Evolutionary conservation across 2,329 filamentous ascomycete genomes (phyloP), one percentile per base, ranked within the genome.

Genomic region (Dissoconium aciculare): DNA sequence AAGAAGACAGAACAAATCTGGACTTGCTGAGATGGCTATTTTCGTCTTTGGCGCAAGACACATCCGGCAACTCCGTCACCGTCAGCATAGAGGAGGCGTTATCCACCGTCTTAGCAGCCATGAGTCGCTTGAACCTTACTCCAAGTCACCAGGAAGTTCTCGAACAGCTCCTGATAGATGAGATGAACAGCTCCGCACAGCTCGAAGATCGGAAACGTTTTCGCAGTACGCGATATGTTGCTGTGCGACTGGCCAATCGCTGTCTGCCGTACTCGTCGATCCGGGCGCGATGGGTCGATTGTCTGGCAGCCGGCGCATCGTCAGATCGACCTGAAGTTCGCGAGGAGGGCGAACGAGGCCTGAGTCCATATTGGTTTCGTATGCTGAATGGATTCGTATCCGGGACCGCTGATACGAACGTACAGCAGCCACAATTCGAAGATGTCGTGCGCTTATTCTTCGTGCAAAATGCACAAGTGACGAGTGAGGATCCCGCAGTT

Each of bases 1-100:
- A 66, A 37, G 31, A 36, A 5, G 44, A 52, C 8, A 40, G 41
- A 17, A 52, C 60, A 2, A 54, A 62, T 9, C 66, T 64, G 46
- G 71, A 63, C 39, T 60, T 71, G 29, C 71, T 71, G 42, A 70
- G 68, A 30, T 95, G 83, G 78, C 65, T 95, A 0, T 91, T 95
- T 47, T 69, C 69, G 15, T 87, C 85, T 1, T 62, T 95, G 3
- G 75, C 77, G 8, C 76, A 84, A 41, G 87, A 95, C 45, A 69
- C 74, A 0, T 79, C 73, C 1, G 67, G 73, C 1, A 75, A 78
- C 28, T 64, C 74, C 5, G 76, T 85, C 2, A 78, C 79, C 27
- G 74, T 92, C 38, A 89, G 83, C 48, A 84, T 95, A 33, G 85
- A 95, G 45, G 81, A 87, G 30, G 78, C 85, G 0, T 60, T 95